Evolutionary conservation across 257 asterid species (phyloP).

Genomic region (Primulina tabacum): DNA sequence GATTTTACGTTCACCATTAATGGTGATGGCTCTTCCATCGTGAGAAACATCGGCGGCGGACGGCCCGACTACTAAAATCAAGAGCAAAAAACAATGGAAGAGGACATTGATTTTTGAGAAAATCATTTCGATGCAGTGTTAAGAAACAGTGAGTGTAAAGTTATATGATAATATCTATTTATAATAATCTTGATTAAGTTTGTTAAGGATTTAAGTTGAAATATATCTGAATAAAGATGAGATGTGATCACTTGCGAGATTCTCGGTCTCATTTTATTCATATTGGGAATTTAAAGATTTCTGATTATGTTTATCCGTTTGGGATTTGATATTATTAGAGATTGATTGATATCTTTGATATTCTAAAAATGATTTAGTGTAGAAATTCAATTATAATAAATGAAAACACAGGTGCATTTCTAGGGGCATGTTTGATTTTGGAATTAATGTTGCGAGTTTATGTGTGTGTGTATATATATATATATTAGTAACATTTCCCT

Average conservation of each 20-base stretch:
- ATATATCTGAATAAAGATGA: too few species aligned
- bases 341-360: not conserved
- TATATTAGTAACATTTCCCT: too few species aligned
- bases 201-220: not conserved
- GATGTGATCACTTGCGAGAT: not conserved
- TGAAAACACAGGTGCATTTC: not conserved
- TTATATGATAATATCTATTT: not conserved
- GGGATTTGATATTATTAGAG: not conserved
- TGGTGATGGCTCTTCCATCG: conserved; percentile 44
- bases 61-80: not conserved
- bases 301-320: not conserved
- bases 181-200: too few species aligned
- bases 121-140: not conserved
- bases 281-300: too few species aligned
- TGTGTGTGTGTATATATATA: too few species aligned
- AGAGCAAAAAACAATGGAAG: not conserved
- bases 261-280: not conserved
- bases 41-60: conserved; percentile 31
- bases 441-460: too few species aligned
- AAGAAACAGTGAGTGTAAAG: not conserved
- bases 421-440: too few species aligned
- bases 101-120: not conserved
- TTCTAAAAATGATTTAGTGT: not conserved
- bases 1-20: conserved; percentile 49
- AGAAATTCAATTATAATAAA: too few species aligned